Evolutionary conservation across 73 alveolate species (phyloP).

Genomic region (Breviolum minutum): DNA sequence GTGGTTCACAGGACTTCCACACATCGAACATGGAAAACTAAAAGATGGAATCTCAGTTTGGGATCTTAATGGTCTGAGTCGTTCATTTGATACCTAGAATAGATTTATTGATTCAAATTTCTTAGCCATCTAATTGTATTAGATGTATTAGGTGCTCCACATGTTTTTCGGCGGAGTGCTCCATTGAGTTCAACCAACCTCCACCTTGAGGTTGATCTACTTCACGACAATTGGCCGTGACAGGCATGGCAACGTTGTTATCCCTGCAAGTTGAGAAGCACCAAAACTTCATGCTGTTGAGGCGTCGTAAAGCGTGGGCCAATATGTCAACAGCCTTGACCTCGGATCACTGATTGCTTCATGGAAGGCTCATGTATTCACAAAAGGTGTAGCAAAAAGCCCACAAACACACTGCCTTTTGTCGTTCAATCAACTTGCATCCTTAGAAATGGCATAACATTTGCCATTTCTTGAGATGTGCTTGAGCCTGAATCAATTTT

Average conservation of each 20-base stretch:
- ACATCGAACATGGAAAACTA: no score
- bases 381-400: not conserved
- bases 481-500: not conserved
- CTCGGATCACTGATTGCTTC: not conserved
- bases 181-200: not conserved
- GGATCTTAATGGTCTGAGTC: not conserved
- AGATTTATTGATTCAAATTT: not conserved
- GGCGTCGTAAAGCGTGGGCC: conserved; percentile 68
- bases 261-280: no score
- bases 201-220: conserved; percentile 70
- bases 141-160: not conserved
- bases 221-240: conserved; percentile 69
- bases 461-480: not conserved
- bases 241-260: not conserved
- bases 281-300: not conserved
- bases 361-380: not conserved
- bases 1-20: no score
- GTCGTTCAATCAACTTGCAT: not conserved
- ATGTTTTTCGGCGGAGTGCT: not conserved
- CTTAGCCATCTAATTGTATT: not conserved
- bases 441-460: not conserved
- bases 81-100: not conserved
- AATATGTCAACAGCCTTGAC: conserved; percentile 47
- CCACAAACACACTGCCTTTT: not conserved
- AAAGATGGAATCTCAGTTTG: no score